These are phyloP conservation scores for Epichloe amarillans DNA, from an alignment of 2,329 filamentous ascomycete species.

Conservation along the genomic window DNA sequence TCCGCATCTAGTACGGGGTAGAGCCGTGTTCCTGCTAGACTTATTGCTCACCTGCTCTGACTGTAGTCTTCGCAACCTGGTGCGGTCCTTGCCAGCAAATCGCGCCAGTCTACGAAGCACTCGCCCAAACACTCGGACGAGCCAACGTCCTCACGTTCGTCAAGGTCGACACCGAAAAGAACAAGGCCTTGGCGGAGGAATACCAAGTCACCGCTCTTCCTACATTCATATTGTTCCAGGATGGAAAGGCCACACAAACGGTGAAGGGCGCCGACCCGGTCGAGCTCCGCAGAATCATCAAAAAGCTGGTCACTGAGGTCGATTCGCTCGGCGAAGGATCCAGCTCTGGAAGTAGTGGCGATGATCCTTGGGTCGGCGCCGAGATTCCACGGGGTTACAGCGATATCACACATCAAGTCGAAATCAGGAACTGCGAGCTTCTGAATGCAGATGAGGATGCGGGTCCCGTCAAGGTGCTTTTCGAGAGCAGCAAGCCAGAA, in stretches of 20 bases:
- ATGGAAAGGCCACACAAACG: constrained; percentile 52
- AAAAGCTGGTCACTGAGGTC: constrained; percentile 57
- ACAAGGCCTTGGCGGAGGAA: constrained; percentile 57
- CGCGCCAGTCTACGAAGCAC: constrained; percentile 66
- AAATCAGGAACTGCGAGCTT: constrained; percentile 68
- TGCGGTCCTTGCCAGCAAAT: constrained; percentile 76
- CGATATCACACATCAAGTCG: constrained; percentile 73
- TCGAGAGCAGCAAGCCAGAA: constrained; percentile 55
- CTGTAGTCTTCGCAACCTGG: constrained; percentile 73
- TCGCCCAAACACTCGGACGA: constrained; percentile 57
- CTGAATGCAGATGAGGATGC: constrained; percentile 73
- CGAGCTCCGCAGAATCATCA: constrained; percentile 57
- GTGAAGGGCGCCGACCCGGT: constrained; percentile 61
- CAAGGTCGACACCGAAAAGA: constrained; percentile 73
- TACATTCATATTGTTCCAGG: constrained; percentile 82
- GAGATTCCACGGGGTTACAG: constrained; percentile 65
- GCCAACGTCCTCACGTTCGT: constrained; percentile 66
- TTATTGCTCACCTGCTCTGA: constrained; percentile 7
- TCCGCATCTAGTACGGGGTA: not conserved
- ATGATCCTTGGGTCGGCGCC: constrained; percentile 56
- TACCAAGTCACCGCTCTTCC: constrained; percentile 70
- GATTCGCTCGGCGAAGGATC: constrained; percentile 35
- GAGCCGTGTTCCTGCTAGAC: not conserved
- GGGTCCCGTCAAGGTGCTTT: constrained; percentile 59
- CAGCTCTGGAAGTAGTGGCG: constrained; percentile 25